Evolutionary conservation across 805 yeast species (phyloP).

Genomic region (Yamadazyma sp.): DNA sequence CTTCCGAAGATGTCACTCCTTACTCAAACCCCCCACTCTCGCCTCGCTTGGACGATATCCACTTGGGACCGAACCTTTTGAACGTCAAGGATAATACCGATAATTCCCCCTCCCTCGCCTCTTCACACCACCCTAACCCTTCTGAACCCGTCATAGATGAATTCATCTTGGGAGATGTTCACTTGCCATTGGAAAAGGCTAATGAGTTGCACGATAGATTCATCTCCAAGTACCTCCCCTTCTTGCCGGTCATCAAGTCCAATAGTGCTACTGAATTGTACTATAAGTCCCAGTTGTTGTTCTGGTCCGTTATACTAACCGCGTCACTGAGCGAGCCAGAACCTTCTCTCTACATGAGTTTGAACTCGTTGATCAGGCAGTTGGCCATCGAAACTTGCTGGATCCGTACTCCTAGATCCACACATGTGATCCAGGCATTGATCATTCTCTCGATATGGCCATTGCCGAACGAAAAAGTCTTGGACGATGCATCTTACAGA

Average conservation of each 20-base stretch:
- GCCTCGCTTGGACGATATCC: conserved; percentile 8
- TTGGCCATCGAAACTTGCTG: conserved; percentile 90
- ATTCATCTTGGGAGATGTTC: conserved; percentile 75
- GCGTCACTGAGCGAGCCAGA: conserved; percentile 87
- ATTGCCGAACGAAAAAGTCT: conserved; percentile 83
- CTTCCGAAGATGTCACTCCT: conserved; percentile 10
- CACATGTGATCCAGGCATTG: conserved; percentile 89
- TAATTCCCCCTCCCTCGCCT: conserved; percentile 29
- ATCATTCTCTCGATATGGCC: conserved; percentile 90
- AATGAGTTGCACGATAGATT: conserved; percentile 70
- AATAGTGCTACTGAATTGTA: conserved; percentile 72
- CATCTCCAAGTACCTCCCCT: conserved; percentile 66
- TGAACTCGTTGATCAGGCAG: conserved; percentile 78
- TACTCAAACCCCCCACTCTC: conserved; percentile 7
- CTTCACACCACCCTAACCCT: conserved; percentile 5
- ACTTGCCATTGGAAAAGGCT: conserved; percentile 65
- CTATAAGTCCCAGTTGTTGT: conserved; percentile 77
- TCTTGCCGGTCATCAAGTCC: conserved; percentile 75
- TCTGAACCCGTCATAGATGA: conserved; percentile 44
- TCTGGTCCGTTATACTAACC: conserved; percentile 88
- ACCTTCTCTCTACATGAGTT: conserved; percentile 72
- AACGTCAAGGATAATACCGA: conserved; percentile 23
- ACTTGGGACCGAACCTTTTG: conserved; percentile 1
- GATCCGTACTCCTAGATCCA: conserved; percentile 89
- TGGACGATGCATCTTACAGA: conserved; percentile 89